These are phyloP conservation scores for Mycogone perniciosa DNA, from an alignment of 2,329 filamentous ascomycete species.

Conservation along the genomic window DNA sequence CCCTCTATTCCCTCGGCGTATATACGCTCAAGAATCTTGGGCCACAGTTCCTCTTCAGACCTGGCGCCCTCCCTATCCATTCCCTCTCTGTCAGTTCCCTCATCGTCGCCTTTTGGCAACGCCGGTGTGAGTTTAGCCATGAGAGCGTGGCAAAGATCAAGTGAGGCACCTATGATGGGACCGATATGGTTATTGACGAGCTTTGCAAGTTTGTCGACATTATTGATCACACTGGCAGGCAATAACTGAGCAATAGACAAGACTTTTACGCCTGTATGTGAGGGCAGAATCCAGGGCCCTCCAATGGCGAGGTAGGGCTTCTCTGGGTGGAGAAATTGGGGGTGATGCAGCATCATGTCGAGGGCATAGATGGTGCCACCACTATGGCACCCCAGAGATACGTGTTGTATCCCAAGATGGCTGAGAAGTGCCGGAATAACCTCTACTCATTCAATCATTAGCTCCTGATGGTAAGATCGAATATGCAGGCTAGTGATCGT, in stretches of 20 bases:
- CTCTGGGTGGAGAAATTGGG: slow-evolving; percentile 20
- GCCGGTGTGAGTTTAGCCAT: not conserved
- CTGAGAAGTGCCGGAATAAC: slow-evolving; percentile 26
- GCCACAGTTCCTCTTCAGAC: slow-evolving; percentile 18
- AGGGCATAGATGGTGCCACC: slow-evolving; percentile 27
- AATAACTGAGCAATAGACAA: slow-evolving; percentile 19
- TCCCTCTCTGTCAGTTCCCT: not conserved
- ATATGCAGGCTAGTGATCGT: not conserved
- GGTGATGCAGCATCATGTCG: slow-evolving; percentile 25
- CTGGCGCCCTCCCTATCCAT: slow-evolving; percentile 8
- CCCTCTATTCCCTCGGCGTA: slow-evolving; percentile 21
- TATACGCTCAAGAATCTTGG: slow-evolving; percentile 17
- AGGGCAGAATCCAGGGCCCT: slow-evolving; percentile 26
- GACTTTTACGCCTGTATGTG: slow-evolving; percentile 17
- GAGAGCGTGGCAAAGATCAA: slow-evolving; percentile 5
- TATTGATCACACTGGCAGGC: slow-evolving; percentile 15
- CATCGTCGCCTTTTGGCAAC: not conserved
- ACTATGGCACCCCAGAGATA: slow-evolving; percentile 25
- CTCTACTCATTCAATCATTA: slow-evolving; percentile 12
- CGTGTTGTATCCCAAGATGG: slow-evolving; percentile 26
- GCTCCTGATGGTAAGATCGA: not conserved
- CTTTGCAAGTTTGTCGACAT: slow-evolving; percentile 17
- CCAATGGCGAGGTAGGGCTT: slow-evolving; percentile 23
- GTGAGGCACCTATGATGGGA: slow-evolving; percentile 13
- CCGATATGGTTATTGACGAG: slow-evolving; percentile 18